Evolutionary conservation across 2,329 filamentous ascomycete species (phyloP).

Genomic region (Apiospora koreana): DNA sequence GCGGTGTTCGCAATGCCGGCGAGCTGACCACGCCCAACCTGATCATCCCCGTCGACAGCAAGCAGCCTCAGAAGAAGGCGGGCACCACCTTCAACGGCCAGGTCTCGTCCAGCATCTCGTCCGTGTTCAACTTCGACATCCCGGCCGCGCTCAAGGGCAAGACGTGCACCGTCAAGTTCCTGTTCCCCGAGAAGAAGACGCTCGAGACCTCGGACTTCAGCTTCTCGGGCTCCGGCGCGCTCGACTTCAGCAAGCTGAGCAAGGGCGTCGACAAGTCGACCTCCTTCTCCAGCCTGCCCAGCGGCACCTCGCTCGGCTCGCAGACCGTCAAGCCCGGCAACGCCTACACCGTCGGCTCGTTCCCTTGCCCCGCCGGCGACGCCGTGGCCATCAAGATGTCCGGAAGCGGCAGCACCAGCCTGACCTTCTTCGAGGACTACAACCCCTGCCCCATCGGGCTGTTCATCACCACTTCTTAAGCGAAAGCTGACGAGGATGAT

Average conservation of each 20-base stretch:
- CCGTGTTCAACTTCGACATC: slow-evolving; percentile 72
- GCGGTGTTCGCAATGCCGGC: neutral
- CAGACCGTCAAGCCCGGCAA: slow-evolving; percentile 52
- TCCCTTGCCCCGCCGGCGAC: slow-evolving; percentile 53
- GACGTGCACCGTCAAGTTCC: slow-evolving; percentile 64
- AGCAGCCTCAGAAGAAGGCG: slow-evolving; percentile 48
- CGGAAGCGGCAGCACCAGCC: slow-evolving; percentile 45
- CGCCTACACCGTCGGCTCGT: slow-evolving; percentile 53
- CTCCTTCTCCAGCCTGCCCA: slow-evolving; percentile 54
- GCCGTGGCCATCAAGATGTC: slow-evolving; percentile 52
- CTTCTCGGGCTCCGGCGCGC: slow-evolving; percentile 46
- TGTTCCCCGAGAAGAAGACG: slow-evolving; percentile 57
- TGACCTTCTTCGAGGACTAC: slow-evolving; percentile 67
- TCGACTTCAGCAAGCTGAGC: slow-evolving; percentile 54
- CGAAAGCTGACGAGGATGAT: neutral
- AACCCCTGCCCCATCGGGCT: slow-evolving; percentile 49
- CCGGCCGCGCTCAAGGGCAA: slow-evolving; percentile 53
- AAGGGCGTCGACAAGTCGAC: slow-evolving; percentile 48
- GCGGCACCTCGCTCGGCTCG: slow-evolving; percentile 41
- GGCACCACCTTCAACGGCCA: slow-evolving; percentile 60
- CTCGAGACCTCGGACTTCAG: slow-evolving; percentile 61
- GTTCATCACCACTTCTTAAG: slow-evolving; percentile 37
- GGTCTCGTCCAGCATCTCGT: slow-evolving; percentile 52
- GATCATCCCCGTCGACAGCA: slow-evolving; percentile 58
- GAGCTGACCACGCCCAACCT: slow-evolving; percentile 14